Evolutionary conservation across 2,329 filamentous ascomycete species (phyloP).

Genomic region (Diaporthe vaccinii): DNA sequence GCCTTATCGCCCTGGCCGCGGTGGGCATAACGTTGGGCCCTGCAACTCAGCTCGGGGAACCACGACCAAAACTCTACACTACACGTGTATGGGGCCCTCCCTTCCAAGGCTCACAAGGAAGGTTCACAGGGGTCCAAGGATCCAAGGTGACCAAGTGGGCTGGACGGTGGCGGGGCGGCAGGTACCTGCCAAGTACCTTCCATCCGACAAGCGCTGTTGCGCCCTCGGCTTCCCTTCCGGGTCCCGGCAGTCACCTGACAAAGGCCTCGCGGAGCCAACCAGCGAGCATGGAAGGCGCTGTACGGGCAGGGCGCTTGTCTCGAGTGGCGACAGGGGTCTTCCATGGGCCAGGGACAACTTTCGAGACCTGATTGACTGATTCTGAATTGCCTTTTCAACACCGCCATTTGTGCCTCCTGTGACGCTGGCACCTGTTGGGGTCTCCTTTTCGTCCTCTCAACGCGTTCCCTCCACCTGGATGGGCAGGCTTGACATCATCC

Average conservation of each 20-base stretch:
- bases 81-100: background rate
- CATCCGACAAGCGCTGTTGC: background rate
- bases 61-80: constrained; percentile 6
- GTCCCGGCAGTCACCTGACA: constrained; percentile 34
- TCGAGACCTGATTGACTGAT: constrained; percentile 35
- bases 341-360: constrained; percentile 33
- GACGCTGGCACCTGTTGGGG: background rate
- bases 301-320: constrained; percentile 23
- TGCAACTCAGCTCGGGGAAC: constrained; percentile 27
- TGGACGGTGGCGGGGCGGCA: background rate
- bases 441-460: constrained; percentile 14
- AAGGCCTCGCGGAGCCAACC: constrained; percentile 23
- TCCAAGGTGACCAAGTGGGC: constrained; percentile 13
- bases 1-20: constrained; percentile 24
- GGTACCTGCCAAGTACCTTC: constrained; percentile 22
- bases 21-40: constrained; percentile 31
- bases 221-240: constrained; percentile 39
- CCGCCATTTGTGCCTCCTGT: constrained; percentile 34
- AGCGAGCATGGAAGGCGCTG: constrained; percentile 19
- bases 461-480: constrained; percentile 2
- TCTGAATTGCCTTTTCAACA: constrained; percentile 37
- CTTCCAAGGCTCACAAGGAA: constrained; percentile 18
- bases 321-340: constrained; percentile 30
- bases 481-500: constrained; percentile 15
- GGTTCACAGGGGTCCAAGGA: constrained; percentile 5